phyloP scores from a whole-genome alignment of 2,329 filamentous ascomycete genomes.

The Chrysosporium queenslandicum region DNA sequence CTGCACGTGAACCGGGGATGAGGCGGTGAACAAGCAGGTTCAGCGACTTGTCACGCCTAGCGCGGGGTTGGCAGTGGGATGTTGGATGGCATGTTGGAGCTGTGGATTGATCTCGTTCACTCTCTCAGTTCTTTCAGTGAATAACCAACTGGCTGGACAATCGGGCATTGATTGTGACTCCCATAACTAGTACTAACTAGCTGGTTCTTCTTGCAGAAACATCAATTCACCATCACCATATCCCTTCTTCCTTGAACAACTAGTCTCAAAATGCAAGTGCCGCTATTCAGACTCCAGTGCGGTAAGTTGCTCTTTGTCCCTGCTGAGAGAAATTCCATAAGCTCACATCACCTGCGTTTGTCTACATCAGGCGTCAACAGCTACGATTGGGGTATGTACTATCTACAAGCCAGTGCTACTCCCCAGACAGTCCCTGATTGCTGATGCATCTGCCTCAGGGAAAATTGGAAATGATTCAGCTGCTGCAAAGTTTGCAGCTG shows the following conservation, averaged over 20 bases:
- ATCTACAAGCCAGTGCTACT: slow-evolving; percentile 20
- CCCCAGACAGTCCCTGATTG: slow-evolving; percentile 16
- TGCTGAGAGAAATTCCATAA: neutral
- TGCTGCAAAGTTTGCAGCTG: slow-evolving; percentile 78
- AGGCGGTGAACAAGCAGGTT: neutral
- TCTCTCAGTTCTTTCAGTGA: no score
- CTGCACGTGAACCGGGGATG: neutral
- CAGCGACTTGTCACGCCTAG: neutral
- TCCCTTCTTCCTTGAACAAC: neutral
- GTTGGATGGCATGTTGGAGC: no score
- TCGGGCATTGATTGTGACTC: no score
- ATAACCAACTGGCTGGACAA: no score
- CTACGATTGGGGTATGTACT: slow-evolving; percentile 76
- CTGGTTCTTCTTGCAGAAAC: no score
- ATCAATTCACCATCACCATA: no score
- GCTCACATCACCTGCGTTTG: neutral
- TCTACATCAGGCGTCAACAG: slow-evolving; percentile 68
- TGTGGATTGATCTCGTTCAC: no score
- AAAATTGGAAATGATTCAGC: slow-evolving; percentile 82
- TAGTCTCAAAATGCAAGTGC: slow-evolving; percentile 54
- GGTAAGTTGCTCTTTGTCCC: slow-evolving; percentile 37
- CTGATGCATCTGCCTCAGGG: slow-evolving; percentile 42
- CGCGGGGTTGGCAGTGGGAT: neutral
- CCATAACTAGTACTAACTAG: no score
- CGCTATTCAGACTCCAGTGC: slow-evolving; percentile 63